Percentiles rank a stretch among this genome's conserved stretches.
Evolutionary conservation across 75 land plant species (phyloP).

Genomic region (Pinus taeda): DNA sequence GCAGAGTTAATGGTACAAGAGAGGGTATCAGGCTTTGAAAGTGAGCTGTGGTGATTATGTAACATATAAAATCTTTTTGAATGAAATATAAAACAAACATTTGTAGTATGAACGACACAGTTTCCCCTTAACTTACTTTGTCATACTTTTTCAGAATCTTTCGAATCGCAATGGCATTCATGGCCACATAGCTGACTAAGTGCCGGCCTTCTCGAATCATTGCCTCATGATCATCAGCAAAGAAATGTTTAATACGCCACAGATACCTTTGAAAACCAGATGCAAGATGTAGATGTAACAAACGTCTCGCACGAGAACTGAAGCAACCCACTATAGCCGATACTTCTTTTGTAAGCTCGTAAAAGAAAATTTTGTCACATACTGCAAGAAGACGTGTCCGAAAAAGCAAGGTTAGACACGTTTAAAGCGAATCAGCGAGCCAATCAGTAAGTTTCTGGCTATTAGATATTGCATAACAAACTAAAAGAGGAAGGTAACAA

Average conservation of each 20-base stretch:
- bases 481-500: too few relatives aligned
- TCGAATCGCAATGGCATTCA: conserved; percentile 82
- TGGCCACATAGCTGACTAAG: conserved; percentile 63
- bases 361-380: conserved; percentile 74
- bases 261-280: conserved; percentile 49
- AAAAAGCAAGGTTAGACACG: too few relatives aligned
- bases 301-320: conserved; percentile 49
- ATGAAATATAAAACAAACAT: too few relatives aligned
- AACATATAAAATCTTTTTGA: too few relatives aligned
- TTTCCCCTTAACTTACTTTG: conserved; percentile 42
- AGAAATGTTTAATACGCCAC: conserved; percentile 36
- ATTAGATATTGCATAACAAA: too few relatives aligned
- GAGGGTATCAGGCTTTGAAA: too few relatives aligned
- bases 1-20: too few relatives aligned
- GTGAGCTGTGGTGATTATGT: too few relatives aligned
- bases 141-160: conserved; percentile 93
- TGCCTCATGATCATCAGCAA: conserved; percentile 35
- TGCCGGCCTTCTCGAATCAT: conserved; percentile 59
- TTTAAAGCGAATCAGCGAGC: too few relatives aligned
- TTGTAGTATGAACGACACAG: too few relatives aligned
- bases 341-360: conserved; percentile 63
- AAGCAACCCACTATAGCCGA: conserved; percentile 79
- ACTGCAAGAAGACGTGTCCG: conserved; percentile 21
- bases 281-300: conserved; percentile 56
- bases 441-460: too few relatives aligned